Evolutionary conservation across 768 basidiomycete genomes (phyloP).

Genomic region (Phylloporus sp.): DNA sequence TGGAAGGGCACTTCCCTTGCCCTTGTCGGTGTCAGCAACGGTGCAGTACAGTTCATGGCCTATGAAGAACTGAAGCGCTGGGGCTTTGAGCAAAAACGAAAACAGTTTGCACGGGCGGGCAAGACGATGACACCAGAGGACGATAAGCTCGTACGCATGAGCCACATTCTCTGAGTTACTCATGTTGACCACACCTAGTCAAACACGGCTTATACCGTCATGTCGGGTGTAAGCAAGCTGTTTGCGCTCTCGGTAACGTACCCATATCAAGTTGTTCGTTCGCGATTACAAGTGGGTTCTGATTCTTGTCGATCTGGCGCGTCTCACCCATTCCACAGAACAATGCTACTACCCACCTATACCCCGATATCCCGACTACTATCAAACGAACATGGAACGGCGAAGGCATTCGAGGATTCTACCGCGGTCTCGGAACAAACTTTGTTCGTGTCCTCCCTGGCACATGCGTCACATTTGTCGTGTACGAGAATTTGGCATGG

Average conservation of each 20-base stretch:
- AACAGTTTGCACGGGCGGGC: conserved; percentile 56
- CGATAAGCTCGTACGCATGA: conserved; percentile 75
- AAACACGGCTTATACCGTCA: conserved; percentile 85
- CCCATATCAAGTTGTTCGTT: conserved; percentile 95
- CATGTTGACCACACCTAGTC: conserved; percentile 47
- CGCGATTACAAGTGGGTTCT: conserved; percentile 76
- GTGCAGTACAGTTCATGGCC: conserved; percentile 91
- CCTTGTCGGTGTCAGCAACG: conserved; percentile 89
- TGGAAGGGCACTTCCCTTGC: conserved; percentile 88
- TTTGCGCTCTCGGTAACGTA: conserved; percentile 83
- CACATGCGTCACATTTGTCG: conserved; percentile 96
- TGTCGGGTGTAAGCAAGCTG: conserved; percentile 90
- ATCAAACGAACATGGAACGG: conserved; percentile 75
- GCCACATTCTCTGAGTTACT: neutral
- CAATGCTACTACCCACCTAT: conserved; percentile 59
- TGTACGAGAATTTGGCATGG: conserved; percentile 93
- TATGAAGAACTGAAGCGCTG: conserved; percentile 95
- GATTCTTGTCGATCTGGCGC: neutral
- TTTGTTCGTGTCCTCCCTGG: conserved; percentile 93
- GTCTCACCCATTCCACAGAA: conserved; percentile 42
- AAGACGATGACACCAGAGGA: conserved; percentile 63
- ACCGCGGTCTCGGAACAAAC: conserved; percentile 92
- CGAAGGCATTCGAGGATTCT: conserved; percentile 85
- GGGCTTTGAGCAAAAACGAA: conserved; percentile 77
- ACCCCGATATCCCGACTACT: conserved; percentile 81